Percentiles rank a stretch among this genome's conserved stretches.
Evolutionary conservation across 169 alveolate genomes (phyloP).

Genomic region (Plasmodium gonderi): DNA sequence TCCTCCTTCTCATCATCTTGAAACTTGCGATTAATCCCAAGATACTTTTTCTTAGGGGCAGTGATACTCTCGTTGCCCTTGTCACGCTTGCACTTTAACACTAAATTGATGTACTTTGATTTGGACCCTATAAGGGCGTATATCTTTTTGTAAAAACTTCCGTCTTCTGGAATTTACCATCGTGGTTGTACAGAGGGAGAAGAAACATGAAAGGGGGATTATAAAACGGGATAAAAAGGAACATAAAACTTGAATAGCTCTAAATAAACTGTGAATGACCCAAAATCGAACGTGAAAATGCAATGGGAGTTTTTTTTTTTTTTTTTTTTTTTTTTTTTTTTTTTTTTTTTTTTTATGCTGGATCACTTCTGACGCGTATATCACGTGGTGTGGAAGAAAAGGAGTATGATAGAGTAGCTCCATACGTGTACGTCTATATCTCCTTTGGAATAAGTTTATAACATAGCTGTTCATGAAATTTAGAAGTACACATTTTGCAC

Average conservation of each 20-base stretch:
- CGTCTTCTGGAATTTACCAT: constrained; percentile 25
- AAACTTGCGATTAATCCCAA: neutral
- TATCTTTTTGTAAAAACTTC: constrained; percentile 57
- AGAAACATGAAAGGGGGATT: neutral
- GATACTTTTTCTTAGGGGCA: constrained; percentile 5
- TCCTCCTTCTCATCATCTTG: constrained; percentile 11
- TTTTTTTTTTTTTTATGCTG: neutral
- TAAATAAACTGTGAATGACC: no score
- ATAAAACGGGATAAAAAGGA: neutral
- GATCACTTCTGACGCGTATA: neutral
- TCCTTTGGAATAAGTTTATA: neutral
- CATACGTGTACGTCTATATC: neutral
- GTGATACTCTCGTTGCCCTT: neutral
- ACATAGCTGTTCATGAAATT: neutral
- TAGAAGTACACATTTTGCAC: no score
- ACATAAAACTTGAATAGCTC: neutral
- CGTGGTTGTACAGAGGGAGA: neutral
- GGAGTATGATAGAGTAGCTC: no score
- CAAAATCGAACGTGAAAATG: neutral
- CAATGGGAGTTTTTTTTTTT: neutral
- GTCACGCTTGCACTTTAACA: constrained; percentile 6
- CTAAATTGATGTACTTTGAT: constrained; percentile 33
- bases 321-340: neutral
- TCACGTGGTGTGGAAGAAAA: neutral
- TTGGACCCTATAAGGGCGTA: constrained; percentile 48